Evolutionary conservation across 768 basidiomycete species (phyloP), one percentile per base, ranked within the genome.

Genomic region (Mycena sanguinolenta): DNA sequence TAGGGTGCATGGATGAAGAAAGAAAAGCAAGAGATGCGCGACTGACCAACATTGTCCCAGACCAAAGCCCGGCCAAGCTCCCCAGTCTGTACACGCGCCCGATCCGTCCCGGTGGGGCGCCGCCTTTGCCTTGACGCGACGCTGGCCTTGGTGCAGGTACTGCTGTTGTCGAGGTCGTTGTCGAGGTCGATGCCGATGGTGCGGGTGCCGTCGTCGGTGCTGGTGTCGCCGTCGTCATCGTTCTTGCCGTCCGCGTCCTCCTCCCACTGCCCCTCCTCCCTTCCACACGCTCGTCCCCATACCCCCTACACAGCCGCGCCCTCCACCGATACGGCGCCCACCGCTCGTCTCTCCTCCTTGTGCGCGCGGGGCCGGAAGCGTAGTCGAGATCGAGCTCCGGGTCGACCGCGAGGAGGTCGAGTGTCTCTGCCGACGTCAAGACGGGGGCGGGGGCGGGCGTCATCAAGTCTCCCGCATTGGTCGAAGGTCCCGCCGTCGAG

Each of bases 61-160:
- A 80, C 84, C 85, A 89, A 19, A 85, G 77, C 14, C 87, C 88
- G 46, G 72, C 75, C 52, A 89, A 77, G 13, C 81, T 73, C 28
- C 87, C 88, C 8, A 79, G 81, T 4, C 80, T 80, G 75, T 87
- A 87, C 21, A 72, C 71, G 6, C 44, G 65, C 32, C 66, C 71
- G 16, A 61, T 55, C 4, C 61, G 60, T 7, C 67, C 60, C 25
- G 67, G 61, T 34, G 44, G 32, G n/a, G 60, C 67, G 13, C 58
- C 38, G 17, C 62, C 52, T 17, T 8, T 42, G 16, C 42, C 42
- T 44, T 13, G 1, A 14, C 63, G 27, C 0, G 32, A 34, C 8
- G 8, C 19, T 55, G 32, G 9, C 16, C 32, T 9, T 34, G 21
- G 32, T 34, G 32, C 23, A 5, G n/a, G n/a, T 25, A 23, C 23